A percentile compares a stretch with the other conserved stretches of the same genome.
phyloP scores from a whole-genome alignment of 2,329 filamentous ascomycete species.

The Colletotrichum musicola region DNA sequence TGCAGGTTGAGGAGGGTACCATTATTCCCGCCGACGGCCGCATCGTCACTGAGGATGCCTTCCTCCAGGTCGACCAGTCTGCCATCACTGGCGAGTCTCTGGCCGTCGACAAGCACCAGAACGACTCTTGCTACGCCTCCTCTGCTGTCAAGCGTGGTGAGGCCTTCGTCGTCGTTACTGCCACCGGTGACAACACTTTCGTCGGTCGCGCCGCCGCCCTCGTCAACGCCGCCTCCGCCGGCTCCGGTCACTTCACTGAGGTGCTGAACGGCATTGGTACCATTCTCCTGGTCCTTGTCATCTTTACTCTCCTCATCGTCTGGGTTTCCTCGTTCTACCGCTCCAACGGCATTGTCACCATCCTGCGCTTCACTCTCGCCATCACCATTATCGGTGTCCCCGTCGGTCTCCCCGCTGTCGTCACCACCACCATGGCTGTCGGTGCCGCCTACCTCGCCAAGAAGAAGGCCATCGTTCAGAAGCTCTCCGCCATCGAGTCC shows the following conservation, averaged over 20 bases:
- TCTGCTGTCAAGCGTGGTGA: slow-evolving; percentile 93
- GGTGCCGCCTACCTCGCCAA: slow-evolving; percentile 91
- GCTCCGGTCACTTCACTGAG: slow-evolving; percentile 89
- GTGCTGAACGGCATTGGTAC: slow-evolving; percentile 90
- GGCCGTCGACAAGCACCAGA: slow-evolving; percentile 88
- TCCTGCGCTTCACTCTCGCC: slow-evolving; percentile 86
- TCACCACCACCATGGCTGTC: slow-evolving; percentile 95
- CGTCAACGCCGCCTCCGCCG: slow-evolving; percentile 80
- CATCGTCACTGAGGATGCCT: slow-evolving; percentile 85
- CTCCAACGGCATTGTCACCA: slow-evolving; percentile 81
- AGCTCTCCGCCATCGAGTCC: slow-evolving; percentile 91
- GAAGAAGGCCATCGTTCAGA: slow-evolving; percentile 94
- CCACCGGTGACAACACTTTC: slow-evolving; percentile 90
- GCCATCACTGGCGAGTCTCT: slow-evolving; percentile 93
- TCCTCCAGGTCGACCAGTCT: slow-evolving; percentile 92
- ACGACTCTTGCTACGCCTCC: slow-evolving; percentile 85
- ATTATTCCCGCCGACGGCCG: slow-evolving; percentile 92
- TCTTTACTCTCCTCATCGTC: slow-evolving; percentile 83
- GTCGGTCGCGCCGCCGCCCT: slow-evolving; percentile 90
- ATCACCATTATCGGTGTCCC: slow-evolving; percentile 94
- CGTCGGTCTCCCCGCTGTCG: slow-evolving; percentile 92
- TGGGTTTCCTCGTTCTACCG: slow-evolving; percentile 92
- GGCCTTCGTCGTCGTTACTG: slow-evolving; percentile 84
- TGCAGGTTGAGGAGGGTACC: slow-evolving; percentile 91
- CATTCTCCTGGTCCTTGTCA: slow-evolving; percentile 82